Percentiles rank a stretch among this genome's conserved stretches.
Evolutionary conservation across 2,329 filamentous ascomycete species (phyloP).

Genomic region (Aureobasidium vineae): DNA sequence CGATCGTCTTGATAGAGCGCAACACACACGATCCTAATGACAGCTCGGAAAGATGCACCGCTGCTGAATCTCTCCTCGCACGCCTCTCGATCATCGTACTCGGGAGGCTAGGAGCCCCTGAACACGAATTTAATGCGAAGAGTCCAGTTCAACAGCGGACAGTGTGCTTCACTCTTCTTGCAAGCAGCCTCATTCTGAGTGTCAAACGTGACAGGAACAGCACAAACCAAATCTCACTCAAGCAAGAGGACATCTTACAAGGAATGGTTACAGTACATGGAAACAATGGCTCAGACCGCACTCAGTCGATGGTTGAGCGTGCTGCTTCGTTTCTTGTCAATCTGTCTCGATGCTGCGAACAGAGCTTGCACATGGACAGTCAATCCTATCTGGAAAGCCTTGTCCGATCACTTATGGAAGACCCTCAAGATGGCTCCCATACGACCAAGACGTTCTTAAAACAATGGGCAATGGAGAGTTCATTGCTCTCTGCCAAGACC

Average conservation of each 20-base stretch:
- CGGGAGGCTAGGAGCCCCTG: neutral
- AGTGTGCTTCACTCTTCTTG: constrained; percentile 2
- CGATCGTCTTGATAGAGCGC: constrained; percentile 25
- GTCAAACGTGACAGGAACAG: neutral
- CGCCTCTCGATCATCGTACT: neutral
- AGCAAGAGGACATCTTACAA: neutral
- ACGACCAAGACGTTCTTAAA: constrained; percentile 33
- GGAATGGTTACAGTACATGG: constrained; percentile 4
- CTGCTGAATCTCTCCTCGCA: constrained; percentile 17
- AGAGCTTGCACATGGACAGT: constrained; percentile 38
- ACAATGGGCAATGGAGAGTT: constrained; percentile 40
- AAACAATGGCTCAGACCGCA: neutral
- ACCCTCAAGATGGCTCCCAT: constrained; percentile 35
- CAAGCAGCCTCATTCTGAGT: constrained; percentile 16
- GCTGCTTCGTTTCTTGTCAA: constrained; percentile 38
- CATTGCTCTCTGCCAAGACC: constrained; percentile 41
- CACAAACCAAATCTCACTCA: neutral
- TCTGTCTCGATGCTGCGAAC: constrained; percentile 39
- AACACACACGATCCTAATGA: neutral
- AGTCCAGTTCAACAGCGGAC: neutral
- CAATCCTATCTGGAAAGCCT: constrained; percentile 36
- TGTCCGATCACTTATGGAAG: constrained; percentile 35
- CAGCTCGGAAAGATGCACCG: neutral
- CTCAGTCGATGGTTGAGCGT: constrained; percentile 7
- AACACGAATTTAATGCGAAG: neutral